These are phyloP conservation scores for Verbena officinalis DNA, from an alignment of 257 asterid species.

Conservation along the genomic window DNA sequence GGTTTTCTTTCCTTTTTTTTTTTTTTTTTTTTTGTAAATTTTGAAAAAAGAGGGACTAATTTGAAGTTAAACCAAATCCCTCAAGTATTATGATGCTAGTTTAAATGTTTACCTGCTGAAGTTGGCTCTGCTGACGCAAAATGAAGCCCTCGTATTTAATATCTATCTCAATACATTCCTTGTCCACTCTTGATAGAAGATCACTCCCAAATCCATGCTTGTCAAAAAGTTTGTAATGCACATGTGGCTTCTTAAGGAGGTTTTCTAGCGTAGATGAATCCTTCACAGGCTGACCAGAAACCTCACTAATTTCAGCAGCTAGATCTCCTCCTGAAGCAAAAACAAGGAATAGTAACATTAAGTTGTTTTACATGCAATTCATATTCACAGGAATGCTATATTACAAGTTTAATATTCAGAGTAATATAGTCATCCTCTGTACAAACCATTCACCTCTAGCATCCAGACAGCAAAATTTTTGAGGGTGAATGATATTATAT, in stretches of 20 bases:
- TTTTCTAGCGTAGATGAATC: slow-evolving; percentile 82
- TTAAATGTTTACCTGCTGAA: slow-evolving; percentile 67
- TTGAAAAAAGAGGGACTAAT: too few relatives aligned
- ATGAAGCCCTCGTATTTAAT: slow-evolving; percentile 96
- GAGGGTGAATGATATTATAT: neutral
- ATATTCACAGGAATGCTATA: neutral
- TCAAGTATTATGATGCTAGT: too few relatives aligned
- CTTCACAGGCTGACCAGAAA: slow-evolving; percentile 87
- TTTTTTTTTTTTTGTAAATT: too few relatives aligned
- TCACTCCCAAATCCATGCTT: slow-evolving; percentile 91
- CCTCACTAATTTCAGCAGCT: slow-evolving; percentile 66
- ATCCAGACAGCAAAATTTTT: neutral
- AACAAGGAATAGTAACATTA: neutral
- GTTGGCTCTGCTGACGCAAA: slow-evolving; percentile 84
- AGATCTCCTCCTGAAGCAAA: slow-evolving; percentile 70
- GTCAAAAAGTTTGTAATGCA: slow-evolving; percentile 72
- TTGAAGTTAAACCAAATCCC: too few relatives aligned
- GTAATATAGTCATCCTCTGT: neutral
- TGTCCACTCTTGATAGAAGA: slow-evolving; percentile 69
- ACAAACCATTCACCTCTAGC: neutral
- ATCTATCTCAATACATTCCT: slow-evolving; percentile 91
- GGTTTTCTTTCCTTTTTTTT: too few relatives aligned
- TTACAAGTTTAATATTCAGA: neutral
- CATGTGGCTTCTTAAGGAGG: slow-evolving; percentile 95
- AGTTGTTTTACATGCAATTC: neutral